Evolutionary conservation across 2,329 filamentous ascomycete species (phyloP), one percentile per base, ranked within the genome.

Genomic region (Aspergillus neotritici): DNA sequence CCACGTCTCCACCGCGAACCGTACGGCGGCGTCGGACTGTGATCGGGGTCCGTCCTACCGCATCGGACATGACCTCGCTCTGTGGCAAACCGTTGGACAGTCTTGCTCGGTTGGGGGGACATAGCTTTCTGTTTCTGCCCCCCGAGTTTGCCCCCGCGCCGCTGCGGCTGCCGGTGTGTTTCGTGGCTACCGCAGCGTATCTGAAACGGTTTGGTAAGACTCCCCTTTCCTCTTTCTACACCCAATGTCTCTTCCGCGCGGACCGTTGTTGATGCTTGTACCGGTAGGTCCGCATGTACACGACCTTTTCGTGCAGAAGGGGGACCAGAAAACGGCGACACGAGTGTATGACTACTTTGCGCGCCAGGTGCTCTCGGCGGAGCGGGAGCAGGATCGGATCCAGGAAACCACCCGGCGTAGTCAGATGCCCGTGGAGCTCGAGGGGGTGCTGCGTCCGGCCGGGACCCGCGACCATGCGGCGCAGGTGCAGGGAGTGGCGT

Each of bases 41-140:
- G 40, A 61, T 60, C 5, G 60, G 54, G 33, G 44, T 70, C 7
- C 42, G 56, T 5, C 48, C 43, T 43, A 59, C 56, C 16, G 47
- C 53, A 9, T 47, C 49, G 35, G 52, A 54, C 5, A 62, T 67
- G 53, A 57, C 57, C 33, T 60, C 62, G 9, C 47, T 72, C 40
- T 59, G 50, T 35, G 66, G 63, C n/a, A 65, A 52, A 36, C 51
- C 57, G 10, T 34, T 73, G 12, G 68, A 71, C 39, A 62, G 57
- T n/a, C 55, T 73, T 14, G 58, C 66, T 35, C 66, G 66, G 10
- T 58, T 73, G 16, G 70, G 70, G 37, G 70, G 70, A 5, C 56
- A 69, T 43, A 64, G 65, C 44, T 58, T 63, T 43, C 49, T 73
- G 14, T 56, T 52, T 5, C 54, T 70, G 4, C 67, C 67, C 1